phyloP scores from a whole-genome alignment of 225 moss, liverwort and hornwort genomes.

The Marchantia paleacea region DNA sequence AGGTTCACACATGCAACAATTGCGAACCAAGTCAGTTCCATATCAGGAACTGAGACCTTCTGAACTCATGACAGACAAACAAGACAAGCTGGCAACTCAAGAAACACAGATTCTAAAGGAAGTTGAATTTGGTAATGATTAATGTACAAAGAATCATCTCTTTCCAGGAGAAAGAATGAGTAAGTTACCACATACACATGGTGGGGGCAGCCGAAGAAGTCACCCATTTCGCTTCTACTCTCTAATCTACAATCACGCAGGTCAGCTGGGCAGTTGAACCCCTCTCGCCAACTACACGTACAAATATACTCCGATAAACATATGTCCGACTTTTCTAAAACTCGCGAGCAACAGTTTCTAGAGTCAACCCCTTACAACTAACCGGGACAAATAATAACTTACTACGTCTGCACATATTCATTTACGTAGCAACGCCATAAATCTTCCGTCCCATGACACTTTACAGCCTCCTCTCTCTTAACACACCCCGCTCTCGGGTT shows the following conservation, averaged over 20 bases:
- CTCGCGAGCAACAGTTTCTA: slow-evolving; percentile 10
- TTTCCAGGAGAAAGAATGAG: slow-evolving; percentile 2
- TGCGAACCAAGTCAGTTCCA: too few relatives aligned
- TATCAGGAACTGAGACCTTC: too few relatives aligned
- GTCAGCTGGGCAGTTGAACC: slow-evolving; percentile 19
- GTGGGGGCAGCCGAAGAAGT: slow-evolving; percentile 6
- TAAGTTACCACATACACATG: slow-evolving; percentile 1
- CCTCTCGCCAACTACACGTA: background rate
- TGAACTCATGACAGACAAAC: too few relatives aligned
- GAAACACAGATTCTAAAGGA: too few relatives aligned
- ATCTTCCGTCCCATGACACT: background rate
- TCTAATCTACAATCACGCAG: slow-evolving; percentile 28
- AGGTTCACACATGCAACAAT: too few relatives aligned
- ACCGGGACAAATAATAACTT: background rate
- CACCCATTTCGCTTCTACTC: slow-evolving; percentile 10
- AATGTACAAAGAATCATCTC: slow-evolving; percentile 24
- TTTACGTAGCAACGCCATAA: background rate
- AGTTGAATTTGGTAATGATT: background rate
- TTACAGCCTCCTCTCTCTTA: background rate
- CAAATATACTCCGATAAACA: background rate
- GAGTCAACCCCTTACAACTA: background rate
- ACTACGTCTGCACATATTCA: background rate
- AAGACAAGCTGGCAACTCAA: too few relatives aligned
- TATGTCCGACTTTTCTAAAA: background rate
- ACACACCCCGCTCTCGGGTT: background rate